Percentiles rank a stretch among this genome's conserved stretches.
Evolutionary conservation across 2,329 filamentous ascomycete genomes (phyloP).

Genomic region (Aspergillus eucalypticola): DNA sequence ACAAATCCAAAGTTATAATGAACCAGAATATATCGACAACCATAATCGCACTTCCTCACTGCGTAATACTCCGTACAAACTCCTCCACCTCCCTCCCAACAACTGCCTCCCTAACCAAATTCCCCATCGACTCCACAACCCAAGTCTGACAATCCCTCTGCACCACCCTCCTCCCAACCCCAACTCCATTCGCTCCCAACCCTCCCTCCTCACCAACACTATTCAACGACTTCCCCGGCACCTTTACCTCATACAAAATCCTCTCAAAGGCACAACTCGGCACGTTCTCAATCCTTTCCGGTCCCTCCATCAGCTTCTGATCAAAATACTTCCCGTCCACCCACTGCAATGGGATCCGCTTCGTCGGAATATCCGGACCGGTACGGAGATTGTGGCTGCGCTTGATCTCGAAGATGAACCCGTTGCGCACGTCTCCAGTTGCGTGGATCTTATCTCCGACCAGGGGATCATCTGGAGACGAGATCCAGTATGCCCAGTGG

Average conservation of each 20-base stretch:
- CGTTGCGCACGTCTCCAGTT: constrained; percentile 33
- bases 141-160: constrained; percentile 41
- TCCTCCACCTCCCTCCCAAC: constrained; percentile 22
- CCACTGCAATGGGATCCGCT: constrained; percentile 35
- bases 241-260: constrained; percentile 16
- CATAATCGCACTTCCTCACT: constrained; percentile 14
- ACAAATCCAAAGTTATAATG: no score
- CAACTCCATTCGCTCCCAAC: neutral
- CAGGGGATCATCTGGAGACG: constrained; percentile 15
- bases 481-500: constrained; percentile 40
- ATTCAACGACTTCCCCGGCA: constrained; percentile 21
- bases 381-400: constrained; percentile 26
- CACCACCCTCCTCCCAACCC: constrained; percentile 21
- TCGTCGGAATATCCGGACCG: constrained; percentile 18
- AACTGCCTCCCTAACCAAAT: constrained; percentile 32
- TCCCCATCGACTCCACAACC: constrained; percentile 37
- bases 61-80: constrained; percentile 29
- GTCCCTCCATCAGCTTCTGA: constrained; percentile 28
- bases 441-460: constrained; percentile 35
- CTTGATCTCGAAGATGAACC: constrained; percentile 35
- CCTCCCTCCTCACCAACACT: neutral
- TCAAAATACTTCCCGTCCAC: constrained; percentile 25
- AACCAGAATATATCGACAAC: no score
- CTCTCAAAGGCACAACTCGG: constrained; percentile 33
- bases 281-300: constrained; percentile 17